Evolutionary conservation across 768 basidiomycete species (phyloP).

Genomic region (Lactarius trivialis): DNA sequence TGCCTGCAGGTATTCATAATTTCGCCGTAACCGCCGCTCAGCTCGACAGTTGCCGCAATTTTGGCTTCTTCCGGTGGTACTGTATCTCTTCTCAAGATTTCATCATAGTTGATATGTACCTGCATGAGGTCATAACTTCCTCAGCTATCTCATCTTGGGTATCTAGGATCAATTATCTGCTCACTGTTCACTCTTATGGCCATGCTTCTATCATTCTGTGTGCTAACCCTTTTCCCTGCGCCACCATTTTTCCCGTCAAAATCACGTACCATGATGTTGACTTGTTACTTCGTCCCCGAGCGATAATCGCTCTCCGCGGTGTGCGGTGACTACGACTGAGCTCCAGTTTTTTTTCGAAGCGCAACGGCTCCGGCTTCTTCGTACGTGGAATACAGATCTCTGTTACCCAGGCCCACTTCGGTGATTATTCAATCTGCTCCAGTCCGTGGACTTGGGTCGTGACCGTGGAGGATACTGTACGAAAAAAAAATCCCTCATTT

Average conservation of each 20-base stretch:
- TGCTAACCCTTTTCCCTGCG: neutral
- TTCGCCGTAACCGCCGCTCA: neutral
- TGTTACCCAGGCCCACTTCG: neutral
- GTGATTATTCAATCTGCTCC: neutral
- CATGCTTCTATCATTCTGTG: conserved; percentile 4
- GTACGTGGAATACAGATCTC: neutral
- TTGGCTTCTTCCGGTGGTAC: conserved; percentile 14
- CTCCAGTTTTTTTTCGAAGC: neutral
- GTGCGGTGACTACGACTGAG: neutral
- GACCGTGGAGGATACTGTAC: conserved; percentile 7
- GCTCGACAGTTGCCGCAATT: neutral
- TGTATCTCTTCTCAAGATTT: neutral
- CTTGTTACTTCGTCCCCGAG: neutral
- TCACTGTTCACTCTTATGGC: conserved; percentile 5
- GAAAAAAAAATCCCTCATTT: neutral
- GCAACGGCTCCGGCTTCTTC: neutral
- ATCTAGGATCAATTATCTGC: conserved; percentile 6
- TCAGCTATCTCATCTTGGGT: conserved; percentile 6
- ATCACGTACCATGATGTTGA: conserved; percentile 6
- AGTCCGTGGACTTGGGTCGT: neutral
- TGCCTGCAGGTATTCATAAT: conserved; percentile 11
- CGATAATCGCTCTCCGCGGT: conserved; percentile 7
- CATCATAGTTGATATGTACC: conserved; percentile 2
- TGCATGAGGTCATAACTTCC: conserved; percentile 16
- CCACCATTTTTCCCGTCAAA: neutral